Base-by-base conservation (phyloP, 768 basidiomycete species). In the Amanita phalloides region DNA sequence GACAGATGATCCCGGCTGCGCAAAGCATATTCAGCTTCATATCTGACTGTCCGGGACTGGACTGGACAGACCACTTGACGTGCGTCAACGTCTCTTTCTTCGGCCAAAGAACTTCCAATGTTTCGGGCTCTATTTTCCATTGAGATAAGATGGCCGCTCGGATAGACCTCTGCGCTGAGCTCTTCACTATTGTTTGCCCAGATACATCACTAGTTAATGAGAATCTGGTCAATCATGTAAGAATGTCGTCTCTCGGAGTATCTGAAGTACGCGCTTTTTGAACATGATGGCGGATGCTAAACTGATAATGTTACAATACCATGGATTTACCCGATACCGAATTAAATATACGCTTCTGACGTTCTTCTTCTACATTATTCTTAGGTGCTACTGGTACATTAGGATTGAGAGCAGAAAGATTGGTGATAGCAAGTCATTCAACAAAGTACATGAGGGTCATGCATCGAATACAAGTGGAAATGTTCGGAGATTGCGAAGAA, bases 51-150 rank as follows among this genome's bases (percentile, higher is more conserved):
- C 41, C 45, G 49, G 20, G 21, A 25, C 45, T 17, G 43, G 41
- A 74, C 78, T 17, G 43, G 41, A 74, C 78, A 57, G 66, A 93
- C 95, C 96, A 98, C 74, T 98, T 98, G 55, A 93, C 90, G 60
- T 88, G 85, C 4, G 87, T 84, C 44, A 97, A 73, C 2, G 84
- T 77, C 73, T 97, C 95, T 75, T 98, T 99, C 87, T 98, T 99
- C 2, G 94, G 91, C 96, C 96, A 99, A 48, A 99, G 78, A 59
- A 78, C 78, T 63, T 99, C 96, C 28, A 98, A 71, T 2, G 84
- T 81, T 56, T 89, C 90, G 38, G 80, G 75, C 55, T 83, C 80
- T 47, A 90, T 77, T 60, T 82, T 87, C 77, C 90, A 86, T 65
- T 95, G 92, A 17, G 84, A 77, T 45, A 96, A 73, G 30, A 96